A percentile compares a stretch with the other conserved stretches of the same genome.
Evolutionary conservation across 495 filamentous ascomycete species (phyloP).

Genomic region (Pseudotulostoma volvatum): DNA sequence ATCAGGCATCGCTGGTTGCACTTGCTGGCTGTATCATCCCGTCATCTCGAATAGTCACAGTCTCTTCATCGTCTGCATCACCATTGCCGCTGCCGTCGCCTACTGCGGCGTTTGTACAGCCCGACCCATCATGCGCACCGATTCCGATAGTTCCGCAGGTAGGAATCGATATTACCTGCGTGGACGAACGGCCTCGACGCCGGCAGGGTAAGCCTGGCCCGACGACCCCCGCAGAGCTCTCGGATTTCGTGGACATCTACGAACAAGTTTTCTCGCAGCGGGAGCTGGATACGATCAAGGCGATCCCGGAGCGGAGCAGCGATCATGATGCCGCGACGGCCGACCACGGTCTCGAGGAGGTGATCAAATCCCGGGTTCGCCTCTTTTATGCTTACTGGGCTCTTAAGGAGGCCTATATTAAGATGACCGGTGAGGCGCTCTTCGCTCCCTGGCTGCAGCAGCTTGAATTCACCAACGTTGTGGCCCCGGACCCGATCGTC

Average conservation of each 20-base stretch:
- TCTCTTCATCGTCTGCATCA: background rate
- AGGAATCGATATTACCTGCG: constrained; percentile 61
- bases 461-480: constrained; percentile 49
- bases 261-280: constrained; percentile 52
- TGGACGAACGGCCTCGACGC: constrained; percentile 44
- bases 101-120: constrained; percentile 10
- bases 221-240: constrained; percentile 37
- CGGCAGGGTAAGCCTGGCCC: constrained; percentile 23
- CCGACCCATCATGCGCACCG: constrained; percentile 5
- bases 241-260: constrained; percentile 59
- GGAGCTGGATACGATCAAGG: constrained; percentile 43
- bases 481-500: constrained; percentile 30
- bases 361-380: constrained; percentile 44
- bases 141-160: constrained; percentile 15
- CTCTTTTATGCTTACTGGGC: constrained; percentile 83
- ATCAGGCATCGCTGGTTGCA: constrained; percentile 67
- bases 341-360: constrained; percentile 13
- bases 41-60: constrained; percentile 15
- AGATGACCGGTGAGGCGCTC: constrained; percentile 81
- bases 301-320: constrained; percentile 11
- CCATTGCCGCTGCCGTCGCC: background rate
- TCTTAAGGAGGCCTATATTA: constrained; percentile 81
- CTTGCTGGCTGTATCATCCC: constrained; percentile 33
- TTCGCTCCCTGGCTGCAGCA: constrained; percentile 62
- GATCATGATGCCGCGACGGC: constrained; percentile 11